Evolutionary conservation across 805 yeast species (phyloP).

Genomic region (Cyberlindnera bimundalis): DNA sequence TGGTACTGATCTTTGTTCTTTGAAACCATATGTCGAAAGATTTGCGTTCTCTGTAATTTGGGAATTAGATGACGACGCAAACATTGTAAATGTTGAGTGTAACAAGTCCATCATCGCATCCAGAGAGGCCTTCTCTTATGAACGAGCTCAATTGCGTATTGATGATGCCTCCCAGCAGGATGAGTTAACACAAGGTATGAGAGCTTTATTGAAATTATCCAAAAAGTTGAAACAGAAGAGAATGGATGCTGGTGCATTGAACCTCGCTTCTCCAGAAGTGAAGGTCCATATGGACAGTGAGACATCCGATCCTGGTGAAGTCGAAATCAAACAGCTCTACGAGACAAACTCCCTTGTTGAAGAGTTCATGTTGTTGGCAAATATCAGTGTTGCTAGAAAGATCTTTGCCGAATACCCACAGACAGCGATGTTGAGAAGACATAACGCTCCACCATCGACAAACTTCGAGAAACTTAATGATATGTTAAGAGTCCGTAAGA

Average conservation of each 20-base stretch:
- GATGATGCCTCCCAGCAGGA: slow-evolving; percentile 76
- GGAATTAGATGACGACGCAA: slow-evolving; percentile 87
- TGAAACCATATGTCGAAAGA: slow-evolving; percentile 92
- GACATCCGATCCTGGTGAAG: slow-evolving; percentile 94
- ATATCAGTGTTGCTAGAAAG: slow-evolving; percentile 90
- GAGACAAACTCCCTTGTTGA: slow-evolving; percentile 96
- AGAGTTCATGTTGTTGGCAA: slow-evolving; percentile 97
- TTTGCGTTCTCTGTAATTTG: slow-evolving; percentile 94
- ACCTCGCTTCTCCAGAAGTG: slow-evolving; percentile 96
- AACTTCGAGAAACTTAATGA: slow-evolving; percentile 89
- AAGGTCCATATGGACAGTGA: slow-evolving; percentile 96
- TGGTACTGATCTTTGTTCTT: slow-evolving; percentile 94
- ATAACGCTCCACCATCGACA: slow-evolving; percentile 94
- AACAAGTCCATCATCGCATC: slow-evolving; percentile 89
- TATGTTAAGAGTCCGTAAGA: slow-evolving; percentile 78
- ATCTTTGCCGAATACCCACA: slow-evolving; percentile 94
- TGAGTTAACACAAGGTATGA: slow-evolving; percentile 85
- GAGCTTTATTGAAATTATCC: slow-evolving; percentile 75
- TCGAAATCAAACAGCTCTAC: slow-evolving; percentile 80
- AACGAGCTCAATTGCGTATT: slow-evolving; percentile 85
- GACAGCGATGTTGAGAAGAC: slow-evolving; percentile 97
- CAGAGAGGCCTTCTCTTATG: slow-evolving; percentile 92
- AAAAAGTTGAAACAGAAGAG: slow-evolving; percentile 81
- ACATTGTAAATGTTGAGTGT: slow-evolving; percentile 73
- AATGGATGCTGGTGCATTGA: slow-evolving; percentile 92